Conservation (phyloP, 2,329 filamentous ascomycete genomes). For the Xylariomycetidae sp. region DNA sequence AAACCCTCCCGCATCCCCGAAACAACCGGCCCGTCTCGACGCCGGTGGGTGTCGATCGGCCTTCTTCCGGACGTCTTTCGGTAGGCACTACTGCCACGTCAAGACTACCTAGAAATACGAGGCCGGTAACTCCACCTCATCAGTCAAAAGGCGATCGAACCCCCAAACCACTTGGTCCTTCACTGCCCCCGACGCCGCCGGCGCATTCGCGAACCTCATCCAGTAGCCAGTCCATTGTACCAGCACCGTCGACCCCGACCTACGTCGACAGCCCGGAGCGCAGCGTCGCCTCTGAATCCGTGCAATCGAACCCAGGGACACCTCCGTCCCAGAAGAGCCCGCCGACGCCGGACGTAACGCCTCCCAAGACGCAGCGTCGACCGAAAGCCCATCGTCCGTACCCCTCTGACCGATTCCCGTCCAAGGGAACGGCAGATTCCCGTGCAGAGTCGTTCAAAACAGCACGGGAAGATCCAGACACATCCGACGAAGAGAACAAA, state of each 20-base stretch:
- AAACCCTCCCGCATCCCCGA: constrained; percentile 32
- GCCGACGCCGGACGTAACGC: constrained; percentile 71
- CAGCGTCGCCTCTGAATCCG: constrained; percentile 32
- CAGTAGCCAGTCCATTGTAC: constrained; percentile 38
- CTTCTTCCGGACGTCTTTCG: constrained; percentile 19
- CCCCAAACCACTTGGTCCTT: constrained; percentile 40
- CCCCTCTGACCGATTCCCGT: constrained; percentile 41
- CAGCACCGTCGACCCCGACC: constrained; percentile 37
- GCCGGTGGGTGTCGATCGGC: constrained; percentile 6
- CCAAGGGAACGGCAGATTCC: constrained; percentile 50
- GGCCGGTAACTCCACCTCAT: too few relatives aligned
- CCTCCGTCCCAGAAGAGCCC: constrained; percentile 62
- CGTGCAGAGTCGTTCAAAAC: constrained; percentile 67
- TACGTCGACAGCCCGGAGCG: constrained; percentile 31
- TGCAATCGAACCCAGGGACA: constrained; percentile 43
- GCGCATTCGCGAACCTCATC: constrained; percentile 54
- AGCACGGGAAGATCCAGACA: constrained; percentile 57
- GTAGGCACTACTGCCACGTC: constrained; percentile 23
- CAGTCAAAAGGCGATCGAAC: too few relatives aligned
- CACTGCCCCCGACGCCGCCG: constrained; percentile 58
- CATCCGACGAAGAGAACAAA: constrained; percentile 51
- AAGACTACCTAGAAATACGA: too few relatives aligned
- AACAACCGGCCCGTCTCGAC: constrained; percentile 16
- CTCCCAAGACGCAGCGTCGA: constrained; percentile 47
- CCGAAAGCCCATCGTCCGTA: constrained; percentile 40